Evolutionary conservation across 805 yeast genomes (phyloP), one percentile per base, ranked within the genome.

Genomic region (Metschnikowia noctiluminum): DNA sequence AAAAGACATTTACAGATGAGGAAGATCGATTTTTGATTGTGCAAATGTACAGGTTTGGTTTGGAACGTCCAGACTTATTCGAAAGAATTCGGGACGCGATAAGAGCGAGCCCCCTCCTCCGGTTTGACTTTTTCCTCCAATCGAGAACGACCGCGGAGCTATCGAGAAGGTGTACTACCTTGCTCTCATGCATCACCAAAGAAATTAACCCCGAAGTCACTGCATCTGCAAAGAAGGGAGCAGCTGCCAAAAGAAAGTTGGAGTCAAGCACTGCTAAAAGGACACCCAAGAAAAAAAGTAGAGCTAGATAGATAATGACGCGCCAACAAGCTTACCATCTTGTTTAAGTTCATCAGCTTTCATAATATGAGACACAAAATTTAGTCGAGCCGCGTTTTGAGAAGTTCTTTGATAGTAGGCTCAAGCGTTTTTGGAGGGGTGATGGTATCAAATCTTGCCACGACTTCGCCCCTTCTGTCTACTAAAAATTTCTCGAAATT

Each of bases 21-120:
- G 97, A 94, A 63, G 99, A 94, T 66, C 75, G 97, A 58, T 94
- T 87, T 65, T 69, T 94, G 57, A 70, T 94, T 49, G 80, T 90
- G 13, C 91, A 87, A 71, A 69, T 89, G 61, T 85, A 87, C 70
- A 76, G 85, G 51, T 81, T 80, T 62, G 99, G 99, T 0, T 65
- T 91, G 32, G 96, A 89, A 56, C 74, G 84, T 26, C 84, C 82
- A 12, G 89, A 87, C 60, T 70, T 92, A 13, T 87, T 84, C 62
- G 99, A 92, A 50, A 66, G 79, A 53, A 84, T 92, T 42, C 77
- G 89, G 46, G 88, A 85, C 51, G 84, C 85, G 28, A 83, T 92
- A 37, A 74, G 88, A 49, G 79, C 78, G 38, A 82, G 87, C 11
- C 87, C 92, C 5, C 68, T 89, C 61, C 90, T 92, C 70, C 80